Evolutionary conservation across 2,329 filamentous ascomycete species (phyloP).

Genomic region (Fusarium musae): DNA sequence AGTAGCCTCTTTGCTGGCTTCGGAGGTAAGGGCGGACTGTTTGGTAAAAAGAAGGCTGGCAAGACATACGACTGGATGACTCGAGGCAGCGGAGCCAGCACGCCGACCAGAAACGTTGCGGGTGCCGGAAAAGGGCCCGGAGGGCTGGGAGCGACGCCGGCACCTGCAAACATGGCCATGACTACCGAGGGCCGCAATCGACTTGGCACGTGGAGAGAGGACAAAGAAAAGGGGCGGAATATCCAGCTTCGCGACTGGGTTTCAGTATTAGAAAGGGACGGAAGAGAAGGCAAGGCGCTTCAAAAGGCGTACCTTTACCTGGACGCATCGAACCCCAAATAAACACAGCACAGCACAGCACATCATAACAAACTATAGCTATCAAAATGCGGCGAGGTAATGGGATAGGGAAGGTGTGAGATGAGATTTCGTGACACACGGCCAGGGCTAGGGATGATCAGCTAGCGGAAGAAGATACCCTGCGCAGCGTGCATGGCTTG

Average conservation of each 20-base stretch:
- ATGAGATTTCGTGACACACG: conserved; percentile 13
- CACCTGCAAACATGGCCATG: conserved; percentile 54
- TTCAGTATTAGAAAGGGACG: conserved; percentile 81
- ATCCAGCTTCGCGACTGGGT: conserved; percentile 90
- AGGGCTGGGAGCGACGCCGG: conserved; percentile 45
- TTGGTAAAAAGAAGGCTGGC: conserved; percentile 68
- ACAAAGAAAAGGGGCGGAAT: conserved; percentile 77
- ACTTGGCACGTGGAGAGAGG: conserved; percentile 81
- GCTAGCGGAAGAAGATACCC: conserved; percentile 48
- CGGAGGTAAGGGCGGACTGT: conserved; percentile 67
- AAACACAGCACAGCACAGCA: conserved; percentile 32
- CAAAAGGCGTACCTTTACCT: conserved; percentile 67
- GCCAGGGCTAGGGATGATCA: conserved; percentile 30
- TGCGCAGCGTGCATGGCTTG: conserved; percentile 45
- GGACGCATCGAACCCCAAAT: conserved; percentile 60
- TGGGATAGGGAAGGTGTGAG: conserved; percentile 15
- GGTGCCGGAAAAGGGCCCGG: conserved; percentile 50
- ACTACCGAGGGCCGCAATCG: conserved; percentile 70
- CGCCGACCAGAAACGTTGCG: conserved; percentile 54
- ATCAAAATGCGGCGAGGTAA: conserved; percentile 32
- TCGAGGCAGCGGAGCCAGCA: conserved; percentile 65
- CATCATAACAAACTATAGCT: not conserved
- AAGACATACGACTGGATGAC: conserved; percentile 84
- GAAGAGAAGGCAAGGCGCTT: conserved; percentile 71
- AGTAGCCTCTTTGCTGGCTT: conserved; percentile 77